A percentile compares a stretch with the other conserved stretches of the same genome.
Conservation (phyloP, 495 filamentous ascomycete genomes). For the Hypoxylon intermedium region DNA sequence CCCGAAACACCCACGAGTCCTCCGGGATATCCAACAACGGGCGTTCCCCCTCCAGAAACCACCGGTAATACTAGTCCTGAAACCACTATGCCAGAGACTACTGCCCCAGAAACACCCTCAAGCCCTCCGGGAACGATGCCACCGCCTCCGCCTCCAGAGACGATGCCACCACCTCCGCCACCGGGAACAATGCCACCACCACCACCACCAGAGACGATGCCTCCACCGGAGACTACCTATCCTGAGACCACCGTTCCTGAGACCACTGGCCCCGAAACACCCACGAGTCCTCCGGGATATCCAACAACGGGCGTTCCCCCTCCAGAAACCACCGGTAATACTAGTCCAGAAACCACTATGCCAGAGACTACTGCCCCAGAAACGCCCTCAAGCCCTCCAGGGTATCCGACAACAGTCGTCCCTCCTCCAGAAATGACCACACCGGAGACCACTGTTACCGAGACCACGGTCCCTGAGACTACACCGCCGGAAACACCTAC, state of each 20-base stretch:
- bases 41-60: no score
- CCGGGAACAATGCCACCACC: constrained; percentile 10
- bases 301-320: no score
- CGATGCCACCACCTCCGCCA: constrained; percentile 15
- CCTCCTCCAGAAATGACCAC: not conserved
- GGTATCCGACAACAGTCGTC: not conserved
- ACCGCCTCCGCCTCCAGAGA: constrained; percentile 6
- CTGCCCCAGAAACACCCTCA: not conserved
- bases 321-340: no score
- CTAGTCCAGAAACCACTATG: not conserved
- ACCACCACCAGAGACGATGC: not conserved
- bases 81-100: not conserved
- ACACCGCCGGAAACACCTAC: not conserved
- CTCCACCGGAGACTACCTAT: not conserved
- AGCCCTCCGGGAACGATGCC: not conserved
- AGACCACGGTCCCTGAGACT: not conserved
- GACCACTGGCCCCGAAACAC: not conserved
- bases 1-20: not conserved
- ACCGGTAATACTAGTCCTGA: no score
- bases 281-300: no score
- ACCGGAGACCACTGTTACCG: no score
- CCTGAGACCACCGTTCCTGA: not conserved
- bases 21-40: no score
- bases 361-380: not conserved
- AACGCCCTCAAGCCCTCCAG: not conserved